Conservation (phyloP, 306 rosid species). For the Gillenia trifoliata region DNA sequence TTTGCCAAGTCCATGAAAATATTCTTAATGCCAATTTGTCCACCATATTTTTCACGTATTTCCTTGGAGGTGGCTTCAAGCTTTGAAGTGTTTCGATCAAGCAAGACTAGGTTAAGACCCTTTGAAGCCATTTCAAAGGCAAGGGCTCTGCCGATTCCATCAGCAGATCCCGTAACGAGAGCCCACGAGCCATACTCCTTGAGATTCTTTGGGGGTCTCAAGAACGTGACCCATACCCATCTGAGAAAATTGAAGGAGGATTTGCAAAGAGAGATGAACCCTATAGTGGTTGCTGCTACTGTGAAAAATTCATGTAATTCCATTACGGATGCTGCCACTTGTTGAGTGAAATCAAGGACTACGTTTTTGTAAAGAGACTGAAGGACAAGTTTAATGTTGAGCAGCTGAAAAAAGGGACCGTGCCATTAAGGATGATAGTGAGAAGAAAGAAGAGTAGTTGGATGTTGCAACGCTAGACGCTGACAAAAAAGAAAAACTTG, state of each 20-base stretch:
- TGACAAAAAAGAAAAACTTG: background rate
- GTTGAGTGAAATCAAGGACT: no score
- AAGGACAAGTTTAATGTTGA: background rate
- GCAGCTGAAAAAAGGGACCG: background rate
- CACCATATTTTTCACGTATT: slow-evolving; percentile 12
- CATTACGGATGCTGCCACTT: background rate
- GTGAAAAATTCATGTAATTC: background rate
- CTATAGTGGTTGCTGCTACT: slow-evolving; percentile 16
- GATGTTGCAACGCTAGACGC: background rate
- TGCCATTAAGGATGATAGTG: background rate
- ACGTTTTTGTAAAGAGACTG: background rate
- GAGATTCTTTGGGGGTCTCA: slow-evolving; percentile 66
- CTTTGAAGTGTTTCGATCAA: slow-evolving; percentile 26
- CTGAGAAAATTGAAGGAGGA: slow-evolving; percentile 11
- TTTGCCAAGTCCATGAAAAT: slow-evolving; percentile 32
- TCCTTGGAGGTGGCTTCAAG: slow-evolving; percentile 27
- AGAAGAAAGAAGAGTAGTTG: background rate
- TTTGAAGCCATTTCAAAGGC: slow-evolving; percentile 51
- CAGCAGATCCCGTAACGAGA: slow-evolving; percentile 68
- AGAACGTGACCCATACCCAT: slow-evolving; percentile 56
- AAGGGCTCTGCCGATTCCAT: slow-evolving; percentile 73
- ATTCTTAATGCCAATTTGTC: background rate
- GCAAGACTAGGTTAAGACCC: slow-evolving; percentile 36
- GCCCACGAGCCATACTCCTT: slow-evolving; percentile 77
- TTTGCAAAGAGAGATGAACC: slow-evolving; percentile 37